These are phyloP conservation scores for Limonium bicolor DNA, from an alignment of 148 eudicot genomes.

Conservation along the genomic window DNA sequence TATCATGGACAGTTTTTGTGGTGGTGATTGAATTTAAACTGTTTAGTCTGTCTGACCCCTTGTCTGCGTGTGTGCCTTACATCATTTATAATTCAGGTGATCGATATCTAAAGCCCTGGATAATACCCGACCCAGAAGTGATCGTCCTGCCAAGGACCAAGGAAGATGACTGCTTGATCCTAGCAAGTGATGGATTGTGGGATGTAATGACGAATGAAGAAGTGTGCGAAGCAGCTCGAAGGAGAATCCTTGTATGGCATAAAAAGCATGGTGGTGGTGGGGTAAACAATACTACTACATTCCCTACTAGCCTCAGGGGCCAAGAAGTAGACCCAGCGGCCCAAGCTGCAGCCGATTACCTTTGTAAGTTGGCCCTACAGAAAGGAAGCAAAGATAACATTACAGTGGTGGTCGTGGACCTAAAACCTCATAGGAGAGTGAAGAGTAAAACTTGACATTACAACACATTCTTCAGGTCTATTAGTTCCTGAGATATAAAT, in stretches of 20 bases:
- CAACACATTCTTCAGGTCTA: too few relatives aligned
- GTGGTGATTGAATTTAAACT: too few relatives aligned
- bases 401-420: constrained; percentile 41
- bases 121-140: constrained; percentile 46
- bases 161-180: constrained; percentile 43
- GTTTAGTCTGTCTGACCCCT: too few relatives aligned
- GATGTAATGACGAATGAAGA: constrained; percentile 44
- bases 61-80: too few relatives aligned
- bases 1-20: too few relatives aligned
- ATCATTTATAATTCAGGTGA: constrained; percentile 24
- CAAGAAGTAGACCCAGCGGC: constrained; percentile 26
- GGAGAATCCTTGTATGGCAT: constrained; percentile 44
- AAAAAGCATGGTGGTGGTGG: constrained; percentile 20
- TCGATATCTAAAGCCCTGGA: constrained; percentile 39
- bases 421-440: constrained; percentile 35
- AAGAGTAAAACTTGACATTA: constrained; percentile 28
- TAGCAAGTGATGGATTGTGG: constrained; percentile 55
- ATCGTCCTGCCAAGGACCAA: constrained; percentile 22
- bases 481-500: too few relatives aligned
- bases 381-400: constrained; percentile 51
- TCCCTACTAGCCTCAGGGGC: too few relatives aligned
- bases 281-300: too few relatives aligned
- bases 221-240: constrained; percentile 35
- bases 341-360: constrained; percentile 42
- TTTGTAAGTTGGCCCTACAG: constrained; percentile 35